These are phyloP conservation scores for Lipomyces oligophaga DNA, from an alignment of 805 yeast species.

Conservation along the genomic window DNA sequence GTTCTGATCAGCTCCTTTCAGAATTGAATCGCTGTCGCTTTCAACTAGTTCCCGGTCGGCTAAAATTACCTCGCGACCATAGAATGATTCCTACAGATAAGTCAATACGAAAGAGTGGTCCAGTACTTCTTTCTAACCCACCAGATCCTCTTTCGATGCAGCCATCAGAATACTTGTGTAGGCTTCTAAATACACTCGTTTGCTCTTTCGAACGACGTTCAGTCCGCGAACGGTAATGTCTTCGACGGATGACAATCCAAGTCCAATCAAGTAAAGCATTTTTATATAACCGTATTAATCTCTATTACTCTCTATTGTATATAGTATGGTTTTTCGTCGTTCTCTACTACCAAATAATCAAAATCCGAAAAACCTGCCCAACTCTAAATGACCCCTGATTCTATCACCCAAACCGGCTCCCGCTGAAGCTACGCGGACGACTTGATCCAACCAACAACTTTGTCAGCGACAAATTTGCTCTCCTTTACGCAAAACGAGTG, in stretches of 20 bases:
- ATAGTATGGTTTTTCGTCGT: too few relatives aligned
- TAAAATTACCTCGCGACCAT: slow-evolving; percentile 76
- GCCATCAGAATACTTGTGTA: slow-evolving; percentile 95
- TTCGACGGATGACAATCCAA: slow-evolving; percentile 81
- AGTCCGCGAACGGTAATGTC: slow-evolving; percentile 95
- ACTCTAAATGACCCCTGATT: too few relatives aligned
- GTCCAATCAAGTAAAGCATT: slow-evolving; percentile 87
- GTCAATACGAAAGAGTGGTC: background rate
- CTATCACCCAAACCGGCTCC: too few relatives aligned
- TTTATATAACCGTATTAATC: too few relatives aligned
- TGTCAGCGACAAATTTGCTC: slow-evolving; percentile 45
- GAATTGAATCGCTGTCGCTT: slow-evolving; percentile 76
- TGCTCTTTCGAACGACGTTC: slow-evolving; percentile 75
- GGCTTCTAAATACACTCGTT: slow-evolving; percentile 90
- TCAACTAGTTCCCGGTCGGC: slow-evolving; percentile 97
- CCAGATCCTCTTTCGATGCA: slow-evolving; percentile 63
- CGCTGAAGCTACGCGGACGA: too few relatives aligned
- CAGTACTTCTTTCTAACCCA: slow-evolving; percentile 1
- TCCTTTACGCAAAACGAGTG: slow-evolving; percentile 63
- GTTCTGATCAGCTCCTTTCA: slow-evolving; percentile 68
- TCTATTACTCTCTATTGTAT: too few relatives aligned
- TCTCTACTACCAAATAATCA: too few relatives aligned
- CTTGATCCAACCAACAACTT: slow-evolving; percentile 16
- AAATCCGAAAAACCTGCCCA: too few relatives aligned
- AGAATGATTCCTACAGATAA: slow-evolving; percentile 55